Evolutionary conservation across 345 rosid species (phyloP), one percentile per base, ranked within the genome.

Genomic region (Salix suchowensis): DNA sequence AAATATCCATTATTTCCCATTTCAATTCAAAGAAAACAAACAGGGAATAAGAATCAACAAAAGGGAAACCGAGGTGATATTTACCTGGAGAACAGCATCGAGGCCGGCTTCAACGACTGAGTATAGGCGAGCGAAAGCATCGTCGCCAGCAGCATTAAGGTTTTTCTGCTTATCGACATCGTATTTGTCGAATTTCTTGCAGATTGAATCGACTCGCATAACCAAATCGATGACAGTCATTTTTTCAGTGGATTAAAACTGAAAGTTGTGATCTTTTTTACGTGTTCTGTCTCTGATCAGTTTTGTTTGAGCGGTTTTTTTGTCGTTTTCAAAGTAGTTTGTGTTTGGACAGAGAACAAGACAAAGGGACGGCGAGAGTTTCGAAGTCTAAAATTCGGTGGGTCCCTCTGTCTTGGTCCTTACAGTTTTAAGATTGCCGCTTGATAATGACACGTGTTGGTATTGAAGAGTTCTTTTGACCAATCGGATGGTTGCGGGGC

Each of bases 181-280:
- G 74, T 77, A 77, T 67, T 77, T 81, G 10, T 77, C 84, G 46
- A 68, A 77, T 65, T 77, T 81, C 72, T 74, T 77, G 68, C 81
- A 81, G 50, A 81, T 65, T 34, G 75, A 40, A 58, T 81, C 84
- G 23, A 74, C 78, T 68, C 84, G 74, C 5, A 81, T 77, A 6
- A 81, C 70, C 75, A 81, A 64, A 73, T 81, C 81, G 78, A 77
- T 77, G 62, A 77, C 80, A 34, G 64, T 74, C 81, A 81, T 81
- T 54, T 44, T 76, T 50, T 39, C 10, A 15, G 50, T 46, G 50
- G 18, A 46, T 46, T 46, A 14, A 46, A 46, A 46, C 50, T 46
- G 50, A 13, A 46, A 46, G 18, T 46, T 46, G 4, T 46, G 15
- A 3, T 46, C 16, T 46, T 46, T 40, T 44, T 46, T 46, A 12